A percentile compares a stretch with the other conserved stretches of the same genome.
Evolutionary conservation across 306 rosid species (phyloP).

Genomic region (Rubus idaeus): DNA sequence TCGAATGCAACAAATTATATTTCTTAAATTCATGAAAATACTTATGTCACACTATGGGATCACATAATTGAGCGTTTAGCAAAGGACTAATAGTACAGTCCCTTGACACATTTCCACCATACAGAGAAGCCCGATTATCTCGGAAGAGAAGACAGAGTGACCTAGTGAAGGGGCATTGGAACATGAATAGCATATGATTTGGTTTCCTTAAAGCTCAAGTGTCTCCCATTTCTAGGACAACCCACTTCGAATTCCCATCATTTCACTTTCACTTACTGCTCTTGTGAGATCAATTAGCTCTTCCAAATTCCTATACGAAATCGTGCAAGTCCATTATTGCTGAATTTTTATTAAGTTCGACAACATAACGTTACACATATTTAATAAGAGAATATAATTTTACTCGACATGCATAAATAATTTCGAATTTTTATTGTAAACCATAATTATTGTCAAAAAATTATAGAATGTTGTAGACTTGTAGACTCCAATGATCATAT

Average conservation of each 20-base stretch:
- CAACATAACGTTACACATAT: not conserved
- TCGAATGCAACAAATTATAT: not conserved
- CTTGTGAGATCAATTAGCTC: not conserved
- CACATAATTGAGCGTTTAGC: not conserved
- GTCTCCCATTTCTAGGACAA: constrained; percentile 41
- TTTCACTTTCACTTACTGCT: not conserved
- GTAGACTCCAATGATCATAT: constrained; percentile 9
- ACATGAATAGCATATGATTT: constrained; percentile 37
- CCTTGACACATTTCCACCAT: not conserved
- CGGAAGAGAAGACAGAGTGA: constrained; percentile 38
- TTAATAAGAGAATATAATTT: not conserved
- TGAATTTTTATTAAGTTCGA: not conserved
- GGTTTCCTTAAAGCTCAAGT: constrained; percentile 45
- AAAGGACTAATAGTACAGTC: not conserved
- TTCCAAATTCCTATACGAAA: not conserved
- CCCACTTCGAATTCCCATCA: constrained; percentile 6
- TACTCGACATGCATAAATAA: not conserved
- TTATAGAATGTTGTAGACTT: constrained; percentile 11
- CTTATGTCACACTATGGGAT: not conserved
- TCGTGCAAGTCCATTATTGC: not conserved
- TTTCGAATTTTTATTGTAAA: not conserved
- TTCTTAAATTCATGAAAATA: not conserved
- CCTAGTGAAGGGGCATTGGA: constrained; percentile 27
- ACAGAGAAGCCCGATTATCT: constrained; percentile 1
- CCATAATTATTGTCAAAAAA: not conserved